phyloP scores from a whole-genome alignment of 176 grass and related monocot species.

The Aechmea fasciata region DNA sequence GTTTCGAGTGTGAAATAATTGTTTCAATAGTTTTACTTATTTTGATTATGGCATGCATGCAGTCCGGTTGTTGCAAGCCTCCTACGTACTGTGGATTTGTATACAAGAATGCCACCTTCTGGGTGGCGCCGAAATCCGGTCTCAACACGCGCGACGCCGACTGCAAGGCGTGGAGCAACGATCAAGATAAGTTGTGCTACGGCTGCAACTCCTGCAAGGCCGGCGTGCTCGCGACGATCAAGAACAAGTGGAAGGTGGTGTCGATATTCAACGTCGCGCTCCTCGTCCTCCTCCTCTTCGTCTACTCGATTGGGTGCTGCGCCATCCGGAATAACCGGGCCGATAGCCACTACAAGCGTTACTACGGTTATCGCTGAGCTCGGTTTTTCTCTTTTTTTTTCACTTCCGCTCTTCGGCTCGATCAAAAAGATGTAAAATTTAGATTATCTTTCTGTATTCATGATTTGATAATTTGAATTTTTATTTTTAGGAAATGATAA shows the following conservation, averaged over 20 bases:
- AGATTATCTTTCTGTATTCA: too few species aligned
- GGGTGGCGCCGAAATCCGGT: neutral
- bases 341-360: neutral
- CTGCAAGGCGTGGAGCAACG: constrained; percentile 21
- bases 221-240: constrained; percentile 39
- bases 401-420: too few species aligned
- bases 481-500: too few species aligned
- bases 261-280: constrained; percentile 37
- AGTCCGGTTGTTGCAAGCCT: constrained; percentile 33
- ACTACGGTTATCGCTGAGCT: neutral
- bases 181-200: constrained; percentile 15
- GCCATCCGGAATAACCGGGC: constrained; percentile 40
- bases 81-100: constrained; percentile 21
- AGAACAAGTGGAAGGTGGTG: constrained; percentile 48
- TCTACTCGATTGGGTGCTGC: constrained; percentile 59
- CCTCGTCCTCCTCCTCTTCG: constrained; percentile 34
- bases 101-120: neutral
- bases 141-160: neutral
- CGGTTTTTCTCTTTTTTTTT: too few species aligned
- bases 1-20: too few species aligned
- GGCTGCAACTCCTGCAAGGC: constrained; percentile 30
- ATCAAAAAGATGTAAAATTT: too few species aligned
- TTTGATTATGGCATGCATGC: neutral
- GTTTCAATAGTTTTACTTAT: too few species aligned
- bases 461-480: too few species aligned